A percentile compares a stretch with the other conserved stretches of the same genome.
Evolutionary conservation across 345 rosid species (phyloP).

Genomic region (Reutealis trisperma): DNA sequence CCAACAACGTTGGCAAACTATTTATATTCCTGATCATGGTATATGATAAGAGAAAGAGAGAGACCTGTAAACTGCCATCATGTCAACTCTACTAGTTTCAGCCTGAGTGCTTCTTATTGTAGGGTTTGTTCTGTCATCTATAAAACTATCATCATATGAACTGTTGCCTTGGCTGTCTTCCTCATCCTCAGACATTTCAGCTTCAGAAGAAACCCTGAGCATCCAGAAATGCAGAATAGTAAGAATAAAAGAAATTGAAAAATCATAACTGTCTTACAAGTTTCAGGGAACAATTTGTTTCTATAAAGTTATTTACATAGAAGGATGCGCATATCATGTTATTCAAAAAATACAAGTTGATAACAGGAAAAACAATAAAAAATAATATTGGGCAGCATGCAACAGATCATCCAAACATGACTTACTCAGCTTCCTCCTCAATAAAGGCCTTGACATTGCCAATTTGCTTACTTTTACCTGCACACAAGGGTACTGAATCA

Average conservation of each 20-base stretch:
- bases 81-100: slow-evolving; percentile 65
- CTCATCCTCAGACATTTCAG: slow-evolving; percentile 70
- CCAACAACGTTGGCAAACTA: neutral
- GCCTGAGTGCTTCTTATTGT: slow-evolving; percentile 53
- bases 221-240: slow-evolving; percentile 8
- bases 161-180: slow-evolving; percentile 45
- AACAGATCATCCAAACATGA: slow-evolving; percentile 10
- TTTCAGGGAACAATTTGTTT: neutral
- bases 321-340: neutral
- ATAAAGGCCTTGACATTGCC: slow-evolving; percentile 49
- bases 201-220: slow-evolving; percentile 74
- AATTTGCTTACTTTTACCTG: slow-evolving; percentile 60
- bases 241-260: slow-evolving; percentile 2
- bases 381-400: neutral
- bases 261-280: neutral
- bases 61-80: slow-evolving; percentile 93
- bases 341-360: neutral
- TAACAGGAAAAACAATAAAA: neutral
- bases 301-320: neutral
- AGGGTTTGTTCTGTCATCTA: slow-evolving; percentile 71
- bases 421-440: slow-evolving; percentile 94
- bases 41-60: neutral
- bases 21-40: too few relatives aligned
- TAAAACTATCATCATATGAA: slow-evolving; percentile 77
- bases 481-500: slow-evolving; percentile 26